Evolutionary conservation across 208 protist genomes (phyloP), one percentile per base, ranked within the genome.

Genomic region (Porcisia hertigi): DNA sequence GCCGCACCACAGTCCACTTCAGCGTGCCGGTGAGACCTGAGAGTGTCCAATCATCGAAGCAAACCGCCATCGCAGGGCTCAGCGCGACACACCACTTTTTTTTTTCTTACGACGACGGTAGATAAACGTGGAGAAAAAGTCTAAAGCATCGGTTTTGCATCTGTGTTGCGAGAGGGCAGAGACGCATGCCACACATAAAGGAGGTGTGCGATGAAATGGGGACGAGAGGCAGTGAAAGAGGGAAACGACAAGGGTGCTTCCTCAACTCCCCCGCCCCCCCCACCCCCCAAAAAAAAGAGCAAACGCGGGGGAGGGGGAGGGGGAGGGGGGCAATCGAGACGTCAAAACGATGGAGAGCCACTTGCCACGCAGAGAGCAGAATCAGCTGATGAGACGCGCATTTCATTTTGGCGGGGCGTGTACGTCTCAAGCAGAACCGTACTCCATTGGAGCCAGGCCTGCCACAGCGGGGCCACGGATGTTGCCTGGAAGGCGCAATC

Each of bases 11-110:
- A 30, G 69, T 66, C 78, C 73, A 82, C 47, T 75, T 52, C 73
- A 82, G 58, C 25, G 55, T 52, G 1, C 78, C 73, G 23, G 57
- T 71, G 43, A 82, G 58, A n/a, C 52, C 49, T 14, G 69, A 77
- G n/a, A 78, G 60, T n/a, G 59, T 54, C 72, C 58, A 78, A 69
- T 78, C 78, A 75, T 82, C 78, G 12, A 75, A 57, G 3, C 12
- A 52, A 41, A 75, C 60, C 34, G 73, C 41, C 78, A 84, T 79
- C 30, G 16, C 5, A 57, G 18, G 41, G 64, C 47, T 39, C 30
- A 43, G 34, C 11, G 41, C 23, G 63, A 18, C 34, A 18, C 20
- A 12, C 23, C 63, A 30, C 0, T 30, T 30, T 30, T 30, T 30
- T 25, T 49, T 20, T 45, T 3, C 2, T n/a, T 34, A 16, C 30